Evolutionary conservation across 176 grass and related monocot genomes (phyloP).

Genomic region (Phyllostachys edulis): DNA sequence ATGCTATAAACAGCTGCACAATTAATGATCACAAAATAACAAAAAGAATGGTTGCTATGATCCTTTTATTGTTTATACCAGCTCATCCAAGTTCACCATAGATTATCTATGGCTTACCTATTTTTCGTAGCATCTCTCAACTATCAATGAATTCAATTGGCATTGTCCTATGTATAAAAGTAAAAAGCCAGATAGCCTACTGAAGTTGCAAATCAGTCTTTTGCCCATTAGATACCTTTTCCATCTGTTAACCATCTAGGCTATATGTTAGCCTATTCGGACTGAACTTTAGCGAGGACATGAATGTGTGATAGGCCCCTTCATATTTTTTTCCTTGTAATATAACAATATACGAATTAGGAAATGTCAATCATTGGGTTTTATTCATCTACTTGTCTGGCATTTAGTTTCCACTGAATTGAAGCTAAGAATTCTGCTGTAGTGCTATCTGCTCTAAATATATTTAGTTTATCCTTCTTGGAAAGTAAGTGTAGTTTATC

Average conservation of each 20-base stretch:
- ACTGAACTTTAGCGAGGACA: neutral
- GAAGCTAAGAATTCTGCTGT: neutral
- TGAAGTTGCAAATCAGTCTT: neutral
- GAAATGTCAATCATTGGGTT: neutral
- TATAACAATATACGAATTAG: neutral
- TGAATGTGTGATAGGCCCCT: neutral
- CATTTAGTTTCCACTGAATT: neutral
- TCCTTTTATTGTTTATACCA: neutral
- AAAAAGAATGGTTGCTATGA: neutral
- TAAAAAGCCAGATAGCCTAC: neutral
- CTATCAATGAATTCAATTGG: neutral
- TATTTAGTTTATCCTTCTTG: neutral
- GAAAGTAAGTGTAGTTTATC: neutral
- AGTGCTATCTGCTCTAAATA: neutral
- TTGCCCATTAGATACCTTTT: neutral
- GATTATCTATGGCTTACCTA: neutral
- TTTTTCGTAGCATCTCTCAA: neutral
- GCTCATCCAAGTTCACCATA: neutral
- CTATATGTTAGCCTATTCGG: neutral
- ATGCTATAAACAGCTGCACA: neutral
- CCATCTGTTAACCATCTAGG: neutral
- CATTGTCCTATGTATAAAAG: neutral
- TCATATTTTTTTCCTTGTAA: neutral
- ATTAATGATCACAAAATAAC: neutral
- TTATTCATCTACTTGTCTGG: neutral